These are phyloP conservation scores for Marasmius oreades DNA, from an alignment of 1,284 basidiomycete species.

Conservation along the genomic window DNA sequence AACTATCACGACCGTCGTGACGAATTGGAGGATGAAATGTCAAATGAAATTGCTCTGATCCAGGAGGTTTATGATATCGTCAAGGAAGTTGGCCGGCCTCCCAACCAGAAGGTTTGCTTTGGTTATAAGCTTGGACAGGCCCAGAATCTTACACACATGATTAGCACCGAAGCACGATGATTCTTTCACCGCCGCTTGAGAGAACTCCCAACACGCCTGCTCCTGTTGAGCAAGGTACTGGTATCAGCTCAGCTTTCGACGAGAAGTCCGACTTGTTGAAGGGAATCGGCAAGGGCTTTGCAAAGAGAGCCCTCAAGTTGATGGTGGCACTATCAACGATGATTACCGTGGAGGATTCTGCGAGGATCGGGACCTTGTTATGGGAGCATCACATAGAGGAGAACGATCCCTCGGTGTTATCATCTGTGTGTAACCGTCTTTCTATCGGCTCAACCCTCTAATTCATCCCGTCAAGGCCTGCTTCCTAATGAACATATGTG, in stretches of 20 bases:
- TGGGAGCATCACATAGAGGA: constrained; percentile 54
- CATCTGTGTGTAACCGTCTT: constrained; percentile 40
- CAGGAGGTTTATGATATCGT: constrained; percentile 48
- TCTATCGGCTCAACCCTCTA: neutral
- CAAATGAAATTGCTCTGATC: constrained; percentile 39
- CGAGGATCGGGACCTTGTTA: constrained; percentile 44
- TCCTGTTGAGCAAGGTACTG: constrained; percentile 13
- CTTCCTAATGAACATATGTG: constrained; percentile 69
- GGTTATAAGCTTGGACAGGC: neutral
- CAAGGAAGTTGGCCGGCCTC: constrained; percentile 38
- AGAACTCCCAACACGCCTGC: constrained; percentile 15
- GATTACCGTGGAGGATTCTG: constrained; percentile 45
- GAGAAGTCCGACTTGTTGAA: constrained; percentile 37
- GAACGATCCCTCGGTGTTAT: constrained; percentile 38
- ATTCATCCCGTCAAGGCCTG: constrained; percentile 42
- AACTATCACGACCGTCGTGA: constrained; percentile 31
- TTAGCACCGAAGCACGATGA: constrained; percentile 43
- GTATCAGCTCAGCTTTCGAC: constrained; percentile 29
- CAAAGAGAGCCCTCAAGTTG: constrained; percentile 47
- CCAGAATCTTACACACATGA: constrained; percentile 5
- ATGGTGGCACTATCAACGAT: constrained; percentile 58
- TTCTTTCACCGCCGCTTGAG: constrained; percentile 30
- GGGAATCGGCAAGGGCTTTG: constrained; percentile 42
- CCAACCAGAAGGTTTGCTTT: constrained; percentile 36
- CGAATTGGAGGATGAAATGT: constrained; percentile 42